Percentiles rank a stretch among this genome's conserved stretches.
These are phyloP conservation scores for Pyrenochaeta sp. DNA, from an alignment of 2,329 filamentous ascomycete genomes.

Conservation along the genomic window DNA sequence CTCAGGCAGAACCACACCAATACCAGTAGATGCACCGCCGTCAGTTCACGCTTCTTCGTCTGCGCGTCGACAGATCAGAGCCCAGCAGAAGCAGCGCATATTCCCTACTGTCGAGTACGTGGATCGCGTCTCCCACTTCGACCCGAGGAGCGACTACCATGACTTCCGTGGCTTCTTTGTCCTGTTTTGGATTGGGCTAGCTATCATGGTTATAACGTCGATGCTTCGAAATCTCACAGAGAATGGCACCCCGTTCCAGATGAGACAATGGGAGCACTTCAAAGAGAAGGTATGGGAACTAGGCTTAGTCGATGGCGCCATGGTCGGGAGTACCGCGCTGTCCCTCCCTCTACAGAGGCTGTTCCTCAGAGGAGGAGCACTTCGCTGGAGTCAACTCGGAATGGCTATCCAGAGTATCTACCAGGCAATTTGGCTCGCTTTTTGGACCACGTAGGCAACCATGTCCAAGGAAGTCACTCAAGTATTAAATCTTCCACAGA, in stretches of 20 bases:
- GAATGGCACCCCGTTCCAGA: conserved; percentile 83
- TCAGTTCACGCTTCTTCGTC: conserved; percentile 86
- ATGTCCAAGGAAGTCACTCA: too few relatives aligned
- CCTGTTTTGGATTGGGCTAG: conserved; percentile 95
- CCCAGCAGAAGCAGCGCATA: conserved; percentile 79
- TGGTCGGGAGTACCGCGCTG: conserved; percentile 78
- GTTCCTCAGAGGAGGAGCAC: conserved; percentile 63
- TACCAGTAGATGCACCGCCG: conserved; percentile 90
- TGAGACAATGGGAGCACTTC: conserved; percentile 88
- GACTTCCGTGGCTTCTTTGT: conserved; percentile 98
- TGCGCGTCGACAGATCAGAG: conserved; percentile 82
- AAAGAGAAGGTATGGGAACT: conserved; percentile 89
- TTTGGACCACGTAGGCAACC: conserved; percentile 76
- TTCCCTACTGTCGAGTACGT: conserved; percentile 95
- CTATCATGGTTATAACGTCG: conserved; percentile 96
- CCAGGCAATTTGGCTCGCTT: conserved; percentile 77
- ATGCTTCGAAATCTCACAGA: conserved; percentile 93
- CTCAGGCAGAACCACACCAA: conserved; percentile 82
- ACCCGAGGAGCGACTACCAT: conserved; percentile 87
- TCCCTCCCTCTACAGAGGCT: conserved; percentile 76
- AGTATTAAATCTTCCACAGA: conserved; percentile 40
- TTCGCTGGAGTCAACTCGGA: conserved; percentile 81
- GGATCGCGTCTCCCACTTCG: conserved; percentile 92
- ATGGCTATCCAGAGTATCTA: conserved; percentile 83
- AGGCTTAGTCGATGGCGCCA: conserved; percentile 80